Evolutionary conservation across 2,329 filamentous ascomycete genomes (phyloP).

Genomic region (Venturia effusa): DNA sequence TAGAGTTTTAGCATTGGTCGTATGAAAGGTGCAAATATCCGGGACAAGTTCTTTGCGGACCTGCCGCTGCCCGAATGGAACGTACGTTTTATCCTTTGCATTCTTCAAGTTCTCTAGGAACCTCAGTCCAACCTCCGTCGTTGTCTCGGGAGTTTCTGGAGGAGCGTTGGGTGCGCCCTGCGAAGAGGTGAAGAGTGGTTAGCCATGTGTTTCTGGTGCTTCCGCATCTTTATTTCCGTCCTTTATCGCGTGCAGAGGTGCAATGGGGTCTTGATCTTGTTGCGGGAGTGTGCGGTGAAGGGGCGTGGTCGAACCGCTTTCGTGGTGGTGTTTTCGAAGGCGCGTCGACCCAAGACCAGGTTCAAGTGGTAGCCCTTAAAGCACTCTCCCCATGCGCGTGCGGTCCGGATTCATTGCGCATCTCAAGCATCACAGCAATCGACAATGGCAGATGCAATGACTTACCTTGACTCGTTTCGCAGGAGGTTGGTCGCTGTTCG

Average conservation of each 20-base stretch:
- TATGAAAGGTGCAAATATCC: neutral
- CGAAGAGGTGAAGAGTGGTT: neutral
- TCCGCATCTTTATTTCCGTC: neutral
- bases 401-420: neutral
- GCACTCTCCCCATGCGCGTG: neutral
- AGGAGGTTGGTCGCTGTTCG: neutral
- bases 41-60: neutral
- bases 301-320: neutral
- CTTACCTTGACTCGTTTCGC: neutral
- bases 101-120: slow-evolving; percentile 66
- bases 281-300: neutral
- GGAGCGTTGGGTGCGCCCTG: slow-evolving; percentile 3
- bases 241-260: neutral
- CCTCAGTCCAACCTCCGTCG: slow-evolving; percentile 57
- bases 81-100: slow-evolving; percentile 73
- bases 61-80: slow-evolving; percentile 15
- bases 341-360: neutral
- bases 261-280: neutral
- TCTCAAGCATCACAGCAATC: neutral
- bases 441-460: slow-evolving; percentile 2
- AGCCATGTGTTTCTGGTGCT: neutral
- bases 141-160: slow-evolving; percentile 54
- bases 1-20: slow-evolving; percentile 10
- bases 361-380: neutral
- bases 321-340: slow-evolving; percentile 2